Conservation (phyloP, 257 asterid genomes). For the Solanum dulcamara region DNA sequence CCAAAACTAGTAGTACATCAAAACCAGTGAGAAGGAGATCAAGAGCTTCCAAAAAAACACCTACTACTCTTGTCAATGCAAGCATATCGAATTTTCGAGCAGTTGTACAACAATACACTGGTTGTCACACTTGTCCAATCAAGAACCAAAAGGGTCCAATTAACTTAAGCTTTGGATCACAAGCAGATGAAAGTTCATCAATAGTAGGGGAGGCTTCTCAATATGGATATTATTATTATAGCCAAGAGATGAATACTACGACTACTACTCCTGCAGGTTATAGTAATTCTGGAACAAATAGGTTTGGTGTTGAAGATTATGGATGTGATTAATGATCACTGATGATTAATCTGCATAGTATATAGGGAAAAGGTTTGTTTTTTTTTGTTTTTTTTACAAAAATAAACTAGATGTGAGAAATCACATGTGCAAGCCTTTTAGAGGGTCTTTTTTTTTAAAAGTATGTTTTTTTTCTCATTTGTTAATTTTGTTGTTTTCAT, state of each 20-base stretch:
- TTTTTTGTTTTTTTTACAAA: neutral
- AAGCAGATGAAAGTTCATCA: neutral
- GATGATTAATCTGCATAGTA: neutral
- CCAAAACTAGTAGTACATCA: neutral
- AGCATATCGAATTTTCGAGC: slow-evolving; percentile 36
- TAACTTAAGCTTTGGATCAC: neutral
- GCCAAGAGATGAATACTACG: neutral
- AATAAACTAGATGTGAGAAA: neutral
- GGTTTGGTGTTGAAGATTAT: neutral
- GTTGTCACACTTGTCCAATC: neutral
- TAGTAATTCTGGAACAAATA: neutral
- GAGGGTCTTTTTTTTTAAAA: neutral
- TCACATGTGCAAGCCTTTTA: neutral
- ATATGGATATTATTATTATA: neutral
- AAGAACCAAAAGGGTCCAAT: neutral
- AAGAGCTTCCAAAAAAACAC: slow-evolving; percentile 24
- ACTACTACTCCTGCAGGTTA: neutral
- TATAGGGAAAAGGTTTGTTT: neutral
- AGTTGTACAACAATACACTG: slow-evolving; percentile 25
- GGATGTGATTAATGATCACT: neutral
- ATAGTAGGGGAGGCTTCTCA: neutral
- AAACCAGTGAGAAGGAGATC: slow-evolving; percentile 23
- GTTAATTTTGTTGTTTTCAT: neutral
- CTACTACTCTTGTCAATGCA: slow-evolving; percentile 31
- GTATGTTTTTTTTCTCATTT: neutral